Evolutionary conservation across 23 red algal species (phyloP).

Genomic region (Agarophyton chilense): DNA sequence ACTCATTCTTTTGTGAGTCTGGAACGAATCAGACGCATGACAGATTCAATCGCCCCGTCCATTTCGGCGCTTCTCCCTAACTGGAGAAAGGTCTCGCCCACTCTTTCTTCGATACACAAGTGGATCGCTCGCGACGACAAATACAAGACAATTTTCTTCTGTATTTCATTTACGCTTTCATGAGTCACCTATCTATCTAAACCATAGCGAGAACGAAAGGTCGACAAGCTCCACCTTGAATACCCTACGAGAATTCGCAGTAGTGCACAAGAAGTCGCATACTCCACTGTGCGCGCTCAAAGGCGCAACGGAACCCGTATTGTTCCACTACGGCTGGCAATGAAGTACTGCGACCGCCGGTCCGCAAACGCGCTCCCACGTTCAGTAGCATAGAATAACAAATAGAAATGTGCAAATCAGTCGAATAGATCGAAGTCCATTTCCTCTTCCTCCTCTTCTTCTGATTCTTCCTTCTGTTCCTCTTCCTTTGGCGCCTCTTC

Average conservation of each 20-base stretch:
- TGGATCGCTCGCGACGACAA: neutral
- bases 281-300: neutral
- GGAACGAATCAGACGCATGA: no score
- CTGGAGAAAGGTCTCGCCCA: no score
- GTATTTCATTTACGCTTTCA: neutral
- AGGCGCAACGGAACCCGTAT: neutral
- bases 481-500: constrained; percentile 69
- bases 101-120: no score
- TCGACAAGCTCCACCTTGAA: neutral
- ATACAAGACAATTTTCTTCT: neutral
- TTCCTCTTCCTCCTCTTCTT: constrained; percentile 73
- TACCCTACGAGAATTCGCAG: neutral
- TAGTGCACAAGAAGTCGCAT: neutral
- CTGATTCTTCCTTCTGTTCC: constrained; percentile 82
- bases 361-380: neutral
- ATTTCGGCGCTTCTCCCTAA: no score
- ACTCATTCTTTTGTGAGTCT: constrained; percentile 20
- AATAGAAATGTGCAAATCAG: constrained; percentile 20
- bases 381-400: neutral
- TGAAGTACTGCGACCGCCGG: neutral
- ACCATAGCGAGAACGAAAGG: neutral
- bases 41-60: no score
- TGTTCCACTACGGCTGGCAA: neutral
- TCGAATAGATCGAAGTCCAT: constrained; percentile 90
- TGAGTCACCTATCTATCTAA: neutral